These are phyloP conservation scores for Trichoderma breve DNA, from an alignment of 2,329 filamentous ascomycete genomes.

Conservation along the genomic window DNA sequence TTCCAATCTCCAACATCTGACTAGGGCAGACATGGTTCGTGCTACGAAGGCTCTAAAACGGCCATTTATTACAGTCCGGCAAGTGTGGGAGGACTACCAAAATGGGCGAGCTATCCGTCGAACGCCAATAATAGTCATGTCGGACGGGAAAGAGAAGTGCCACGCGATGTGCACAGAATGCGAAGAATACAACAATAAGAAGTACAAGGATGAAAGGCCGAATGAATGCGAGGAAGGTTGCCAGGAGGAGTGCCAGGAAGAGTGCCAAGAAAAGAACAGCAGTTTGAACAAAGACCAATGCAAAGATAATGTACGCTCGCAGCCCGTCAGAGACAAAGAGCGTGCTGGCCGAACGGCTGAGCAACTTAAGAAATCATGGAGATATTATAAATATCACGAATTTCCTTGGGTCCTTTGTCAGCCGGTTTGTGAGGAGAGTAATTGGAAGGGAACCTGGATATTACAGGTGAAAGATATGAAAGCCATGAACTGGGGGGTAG, in stretches of 20 bases:
- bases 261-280: background rate
- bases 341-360: background rate
- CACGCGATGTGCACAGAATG: no score
- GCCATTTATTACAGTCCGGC: background rate
- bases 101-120: background rate
- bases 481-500: background rate
- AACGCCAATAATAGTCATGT: background rate
- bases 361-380: background rate
- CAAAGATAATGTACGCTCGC: background rate
- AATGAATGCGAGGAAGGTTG: background rate
- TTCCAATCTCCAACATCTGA: conserved; percentile 20
- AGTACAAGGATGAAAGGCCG: background rate
- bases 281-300: background rate
- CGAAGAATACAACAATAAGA: background rate
- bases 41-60: background rate
- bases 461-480: background rate
- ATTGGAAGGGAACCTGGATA: background rate
- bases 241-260: background rate
- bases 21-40: conserved; percentile 30
- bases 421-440: background rate
- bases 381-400: background rate
- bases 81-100: background rate
- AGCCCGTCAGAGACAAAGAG: background rate
- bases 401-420: background rate
- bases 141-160: background rate